phyloP scores from a whole-genome alignment of 2,329 filamentous ascomycete species.

The Lachnellula willkommii region DNA sequence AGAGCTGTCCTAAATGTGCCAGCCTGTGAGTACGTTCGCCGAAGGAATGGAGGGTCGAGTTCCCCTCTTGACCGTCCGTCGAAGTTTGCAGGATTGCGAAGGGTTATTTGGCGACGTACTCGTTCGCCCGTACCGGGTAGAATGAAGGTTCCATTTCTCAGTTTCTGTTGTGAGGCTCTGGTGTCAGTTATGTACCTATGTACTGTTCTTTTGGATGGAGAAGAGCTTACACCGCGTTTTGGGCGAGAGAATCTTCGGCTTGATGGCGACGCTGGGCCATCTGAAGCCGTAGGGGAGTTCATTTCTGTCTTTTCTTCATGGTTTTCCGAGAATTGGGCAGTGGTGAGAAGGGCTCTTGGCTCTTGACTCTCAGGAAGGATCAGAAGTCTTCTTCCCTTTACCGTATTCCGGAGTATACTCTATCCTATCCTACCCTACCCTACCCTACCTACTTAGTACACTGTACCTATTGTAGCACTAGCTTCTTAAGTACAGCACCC shows the following conservation, averaged over 20 bases:
- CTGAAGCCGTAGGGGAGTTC: conserved; percentile 28
- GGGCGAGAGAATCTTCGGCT: conserved; percentile 20
- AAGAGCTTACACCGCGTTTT: conserved; percentile 23
- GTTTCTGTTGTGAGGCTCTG: conserved; percentile 46
- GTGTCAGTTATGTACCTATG: not conserved
- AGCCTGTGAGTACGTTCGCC: conserved; percentile 19
- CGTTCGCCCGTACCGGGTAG: conserved; percentile 82
- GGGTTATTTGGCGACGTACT: conserved; percentile 70
- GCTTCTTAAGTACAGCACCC: no score
- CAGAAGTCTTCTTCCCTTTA: not conserved
- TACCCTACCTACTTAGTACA: no score
- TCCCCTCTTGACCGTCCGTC: conserved; percentile 14
- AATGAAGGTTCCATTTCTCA: conserved; percentile 82
- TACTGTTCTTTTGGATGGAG: not conserved
- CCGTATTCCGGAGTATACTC: no score
- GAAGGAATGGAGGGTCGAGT: conserved; percentile 13
- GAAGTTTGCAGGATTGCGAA: conserved; percentile 50
- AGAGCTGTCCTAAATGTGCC: conserved; percentile 32
- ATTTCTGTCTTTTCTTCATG: conserved; percentile 24
- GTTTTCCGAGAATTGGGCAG: conserved; percentile 1
- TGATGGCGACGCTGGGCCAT: conserved; percentile 22
- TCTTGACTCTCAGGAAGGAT: not conserved
- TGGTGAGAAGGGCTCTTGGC: not conserved
- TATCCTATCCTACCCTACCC: no score
- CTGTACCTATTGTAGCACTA: no score